Conservation (phyloP, 2,329 filamentous ascomycete genomes). For the Taxawa tesnikishii region DNA sequence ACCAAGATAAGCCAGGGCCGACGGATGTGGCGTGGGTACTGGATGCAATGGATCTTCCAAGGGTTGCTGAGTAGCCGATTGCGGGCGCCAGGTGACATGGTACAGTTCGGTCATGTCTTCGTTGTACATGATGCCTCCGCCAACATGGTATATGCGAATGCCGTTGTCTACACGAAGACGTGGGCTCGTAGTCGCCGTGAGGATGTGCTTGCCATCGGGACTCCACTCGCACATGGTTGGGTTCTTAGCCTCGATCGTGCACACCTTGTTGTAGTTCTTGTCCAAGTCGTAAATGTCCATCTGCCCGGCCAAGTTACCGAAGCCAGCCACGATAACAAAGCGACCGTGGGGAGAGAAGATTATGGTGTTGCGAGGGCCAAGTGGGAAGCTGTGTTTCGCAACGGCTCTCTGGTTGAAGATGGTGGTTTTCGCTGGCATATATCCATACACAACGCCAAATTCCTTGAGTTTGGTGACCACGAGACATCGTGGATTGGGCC, state of each 20-base stretch:
- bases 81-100: slow-evolving; percentile 74
- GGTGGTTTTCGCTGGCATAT: slow-evolving; percentile 97
- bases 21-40: slow-evolving; percentile 67
- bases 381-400: slow-evolving; percentile 70
- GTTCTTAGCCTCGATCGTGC: slow-evolving; percentile 90
- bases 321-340: slow-evolving; percentile 87
- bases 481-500: slow-evolving; percentile 94
- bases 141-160: slow-evolving; percentile 87
- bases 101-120: slow-evolving; percentile 93
- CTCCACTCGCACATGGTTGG: slow-evolving; percentile 96
- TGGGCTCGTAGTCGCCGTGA: slow-evolving; percentile 96
- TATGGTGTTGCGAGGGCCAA: slow-evolving; percentile 87
- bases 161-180: slow-evolving; percentile 94
- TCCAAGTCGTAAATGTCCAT: slow-evolving; percentile 96
- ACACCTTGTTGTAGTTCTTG: slow-evolving; percentile 85
- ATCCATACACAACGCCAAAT: slow-evolving; percentile 95
- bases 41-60: slow-evolving; percentile 60
- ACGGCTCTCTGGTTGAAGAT: slow-evolving; percentile 89
- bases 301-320: slow-evolving; percentile 92
- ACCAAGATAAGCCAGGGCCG: slow-evolving; percentile 68
- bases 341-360: slow-evolving; percentile 86
- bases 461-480: slow-evolving; percentile 99
- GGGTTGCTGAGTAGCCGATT: slow-evolving; percentile 47
- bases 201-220: slow-evolving; percentile 85
- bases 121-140: slow-evolving; percentile 82